Evolutionary conservation across 1,139 yeast species (phyloP).

Genomic region (Suhomyces choctaworum): DNA sequence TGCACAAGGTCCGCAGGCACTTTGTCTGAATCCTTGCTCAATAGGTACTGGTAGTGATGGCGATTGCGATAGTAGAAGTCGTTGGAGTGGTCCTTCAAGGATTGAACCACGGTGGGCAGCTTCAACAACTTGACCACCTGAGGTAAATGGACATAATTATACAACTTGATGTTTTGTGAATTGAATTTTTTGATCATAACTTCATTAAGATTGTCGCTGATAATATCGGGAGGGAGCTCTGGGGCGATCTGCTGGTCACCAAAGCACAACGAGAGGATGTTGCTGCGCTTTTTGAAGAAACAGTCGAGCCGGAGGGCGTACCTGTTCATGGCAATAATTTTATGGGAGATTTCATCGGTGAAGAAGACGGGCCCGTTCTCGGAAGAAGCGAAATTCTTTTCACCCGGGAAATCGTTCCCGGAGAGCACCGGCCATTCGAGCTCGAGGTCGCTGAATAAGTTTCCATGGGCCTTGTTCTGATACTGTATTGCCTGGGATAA

Average conservation of each 20-base stretch:
- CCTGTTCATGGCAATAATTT: background rate
- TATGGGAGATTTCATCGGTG: background rate
- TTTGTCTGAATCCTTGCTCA: slow-evolving; percentile 6
- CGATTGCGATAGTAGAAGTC: slow-evolving; percentile 15
- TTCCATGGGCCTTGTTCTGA: background rate
- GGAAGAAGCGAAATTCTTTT: background rate
- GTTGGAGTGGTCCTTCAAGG: background rate
- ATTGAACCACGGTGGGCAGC: slow-evolving; percentile 4
- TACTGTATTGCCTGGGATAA: background rate
- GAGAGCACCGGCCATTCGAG: background rate
- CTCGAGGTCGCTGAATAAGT: background rate
- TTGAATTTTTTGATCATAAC: slow-evolving; percentile 24
- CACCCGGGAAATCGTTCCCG: background rate
- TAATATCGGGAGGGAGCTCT: slow-evolving; percentile 7
- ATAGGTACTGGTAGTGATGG: slow-evolving; percentile 15
- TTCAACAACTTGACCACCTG: slow-evolving; percentile 12
- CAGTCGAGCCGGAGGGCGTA: slow-evolving; percentile 23
- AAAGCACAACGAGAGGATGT: slow-evolving; percentile 20
- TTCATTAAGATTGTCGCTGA: slow-evolving; percentile 21
- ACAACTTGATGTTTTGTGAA: slow-evolving; percentile 16
- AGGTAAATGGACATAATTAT: slow-evolving; percentile 25
- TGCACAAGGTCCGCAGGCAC: slow-evolving; percentile 3
- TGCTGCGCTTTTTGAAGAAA: slow-evolving; percentile 27
- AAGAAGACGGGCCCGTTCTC: background rate
- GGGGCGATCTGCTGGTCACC: slow-evolving; percentile 20